These are phyloP conservation scores for Diplodia seriata DNA, from an alignment of 2,329 filamentous ascomycete species.

Conservation along the genomic window DNA sequence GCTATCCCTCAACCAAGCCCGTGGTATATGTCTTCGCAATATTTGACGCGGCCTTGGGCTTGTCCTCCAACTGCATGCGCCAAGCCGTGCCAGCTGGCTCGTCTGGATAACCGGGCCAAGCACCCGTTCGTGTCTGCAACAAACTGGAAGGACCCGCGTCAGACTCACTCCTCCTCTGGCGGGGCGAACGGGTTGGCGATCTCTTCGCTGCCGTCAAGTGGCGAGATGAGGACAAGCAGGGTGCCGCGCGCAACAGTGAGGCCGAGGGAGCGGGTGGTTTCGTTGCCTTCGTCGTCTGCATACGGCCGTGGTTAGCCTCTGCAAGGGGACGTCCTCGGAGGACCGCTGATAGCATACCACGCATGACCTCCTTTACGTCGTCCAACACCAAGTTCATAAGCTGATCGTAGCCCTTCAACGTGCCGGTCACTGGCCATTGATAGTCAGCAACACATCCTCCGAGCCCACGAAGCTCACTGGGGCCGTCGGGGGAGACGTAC, in stretches of 20 bases:
- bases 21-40: constrained; percentile 21
- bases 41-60: constrained; percentile 18
- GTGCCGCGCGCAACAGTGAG: constrained; percentile 90
- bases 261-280: constrained; percentile 78
- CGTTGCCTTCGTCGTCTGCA: constrained; percentile 90
- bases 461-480: neutral
- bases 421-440: constrained; percentile 74
- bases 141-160: neutral
- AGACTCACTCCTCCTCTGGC: constrained; percentile 64
- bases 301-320: constrained; percentile 8
- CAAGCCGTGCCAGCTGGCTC: constrained; percentile 13
- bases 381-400: constrained; percentile 98
- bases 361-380: constrained; percentile 87
- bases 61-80: constrained; percentile 7
- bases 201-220: constrained; percentile 91
- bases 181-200: constrained; percentile 93
- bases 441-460: constrained; percentile 20
- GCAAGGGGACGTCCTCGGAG: neutral
- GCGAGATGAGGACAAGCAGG: constrained; percentile 88
- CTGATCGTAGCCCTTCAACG: constrained; percentile 93
- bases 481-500: constrained; percentile 56
- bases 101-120: constrained; percentile 9
- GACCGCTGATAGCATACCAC: constrained; percentile 64
- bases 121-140: constrained; percentile 18
- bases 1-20: neutral